A percentile compares a stretch with the other conserved stretches of the same genome.
These are phyloP conservation scores for Cutaneotrichosporon spelunceum DNA, from an alignment of 1,284 basidiomycete species.

Conservation along the genomic window DNA sequence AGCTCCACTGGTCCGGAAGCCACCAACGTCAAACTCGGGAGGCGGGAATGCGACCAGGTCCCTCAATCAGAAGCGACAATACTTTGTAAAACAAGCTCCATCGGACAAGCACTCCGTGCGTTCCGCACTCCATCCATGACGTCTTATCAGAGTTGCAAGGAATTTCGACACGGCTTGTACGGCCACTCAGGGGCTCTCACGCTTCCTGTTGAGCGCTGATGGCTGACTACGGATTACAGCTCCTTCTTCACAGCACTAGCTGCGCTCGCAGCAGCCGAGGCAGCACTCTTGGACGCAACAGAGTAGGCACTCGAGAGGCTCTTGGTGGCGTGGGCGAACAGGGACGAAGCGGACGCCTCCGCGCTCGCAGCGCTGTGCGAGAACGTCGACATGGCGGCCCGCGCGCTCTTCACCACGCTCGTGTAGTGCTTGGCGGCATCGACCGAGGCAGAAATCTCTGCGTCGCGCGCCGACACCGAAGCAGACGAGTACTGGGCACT, in stretches of 20 bases:
- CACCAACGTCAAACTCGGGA: too few species aligned
- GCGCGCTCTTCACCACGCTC: conserved; percentile 32
- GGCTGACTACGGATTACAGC: conserved; percentile 3
- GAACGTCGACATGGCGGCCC: conserved; percentile 35
- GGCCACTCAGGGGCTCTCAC: background rate
- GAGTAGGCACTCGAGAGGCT: conserved; percentile 29
- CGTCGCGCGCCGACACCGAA: conserved; percentile 46
- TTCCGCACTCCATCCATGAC: too few species aligned
- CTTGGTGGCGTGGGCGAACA: conserved; percentile 29
- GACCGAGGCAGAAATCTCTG: conserved; percentile 40
- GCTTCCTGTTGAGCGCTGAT: background rate
- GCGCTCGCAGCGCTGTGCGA: conserved; percentile 36
- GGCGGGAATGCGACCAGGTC: too few species aligned
- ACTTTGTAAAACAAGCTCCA: too few species aligned
- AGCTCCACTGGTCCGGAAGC: too few species aligned
- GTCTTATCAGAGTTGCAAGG: too few species aligned
- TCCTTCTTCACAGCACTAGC: conserved; percentile 15
- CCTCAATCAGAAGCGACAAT: too few species aligned
- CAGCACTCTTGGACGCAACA: conserved; percentile 36
- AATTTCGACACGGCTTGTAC: background rate
- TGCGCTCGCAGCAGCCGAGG: conserved; percentile 24
- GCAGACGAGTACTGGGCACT: conserved; percentile 45
- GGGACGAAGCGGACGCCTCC: conserved; percentile 26
- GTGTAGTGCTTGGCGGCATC: conserved; percentile 41
- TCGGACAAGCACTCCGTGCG: too few species aligned